These are phyloP conservation scores for Vaccinium macrocarpon DNA, from an alignment of 148 eudicot genomes.

Conservation along the genomic window DNA sequence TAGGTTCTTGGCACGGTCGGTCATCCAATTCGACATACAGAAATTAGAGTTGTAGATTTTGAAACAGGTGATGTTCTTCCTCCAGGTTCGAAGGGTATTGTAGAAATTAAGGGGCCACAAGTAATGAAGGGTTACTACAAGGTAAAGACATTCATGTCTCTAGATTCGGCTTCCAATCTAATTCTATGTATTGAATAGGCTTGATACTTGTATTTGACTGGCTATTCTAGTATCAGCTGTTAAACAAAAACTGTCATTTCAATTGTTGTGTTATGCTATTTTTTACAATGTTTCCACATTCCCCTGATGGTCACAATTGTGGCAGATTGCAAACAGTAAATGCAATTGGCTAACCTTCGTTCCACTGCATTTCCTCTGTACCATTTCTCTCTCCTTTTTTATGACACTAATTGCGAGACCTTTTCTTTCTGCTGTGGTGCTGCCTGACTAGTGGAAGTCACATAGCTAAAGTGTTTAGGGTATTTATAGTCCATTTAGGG, in stretches of 20 bases:
- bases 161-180: not conserved
- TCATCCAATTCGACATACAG: constrained; percentile 64
- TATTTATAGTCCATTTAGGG: not conserved
- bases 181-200: not conserved
- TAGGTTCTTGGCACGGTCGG: constrained; percentile 93
- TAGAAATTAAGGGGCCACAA: constrained; percentile 81
- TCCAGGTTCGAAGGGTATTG: constrained; percentile 73
- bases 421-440: not conserved
- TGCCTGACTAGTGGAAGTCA: not conserved
- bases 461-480: not conserved
- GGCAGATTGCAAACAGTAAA: not conserved
- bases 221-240: not conserved
- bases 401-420: not conserved
- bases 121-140: constrained; percentile 94
- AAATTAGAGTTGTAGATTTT: constrained; percentile 67
- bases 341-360: not conserved
- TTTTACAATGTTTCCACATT: not conserved
- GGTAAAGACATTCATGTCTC: constrained; percentile 35
- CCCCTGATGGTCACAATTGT: not conserved
- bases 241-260: no score
- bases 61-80: constrained; percentile 63
- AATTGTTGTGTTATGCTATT: not conserved
- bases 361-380: not conserved
- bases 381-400: not conserved
- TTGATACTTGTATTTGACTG: not conserved